Conservation (phyloP, 176 grass and related monocot genomes). For the Alloteropsis semialata region DNA sequence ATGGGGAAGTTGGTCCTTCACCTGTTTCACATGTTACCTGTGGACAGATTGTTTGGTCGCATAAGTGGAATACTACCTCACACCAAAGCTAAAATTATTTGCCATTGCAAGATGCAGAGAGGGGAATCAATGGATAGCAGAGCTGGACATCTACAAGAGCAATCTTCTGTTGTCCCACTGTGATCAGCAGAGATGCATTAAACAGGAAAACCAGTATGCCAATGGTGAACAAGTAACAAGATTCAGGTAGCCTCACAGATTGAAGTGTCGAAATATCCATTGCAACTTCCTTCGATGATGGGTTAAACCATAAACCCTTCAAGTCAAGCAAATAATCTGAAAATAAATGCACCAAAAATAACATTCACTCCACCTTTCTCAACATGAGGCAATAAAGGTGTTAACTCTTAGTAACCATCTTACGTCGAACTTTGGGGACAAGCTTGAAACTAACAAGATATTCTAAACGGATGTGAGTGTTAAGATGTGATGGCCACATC, state of each 20-base stretch:
- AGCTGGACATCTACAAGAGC: neutral
- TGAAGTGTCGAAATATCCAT: slow-evolving; percentile 49
- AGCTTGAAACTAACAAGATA: slow-evolving; percentile 82
- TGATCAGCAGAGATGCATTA: neutral
- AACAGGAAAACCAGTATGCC: neutral
- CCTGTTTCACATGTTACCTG: slow-evolving; percentile 43
- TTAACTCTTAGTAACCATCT: slow-evolving; percentile 34
- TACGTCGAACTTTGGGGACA: slow-evolving; percentile 60
- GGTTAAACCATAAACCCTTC: slow-evolving; percentile 58
- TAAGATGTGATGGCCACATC: slow-evolving; percentile 57
- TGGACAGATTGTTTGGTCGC: slow-evolving; percentile 23
- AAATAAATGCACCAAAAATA: slow-evolving; percentile 38
- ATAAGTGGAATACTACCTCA: slow-evolving; percentile 19
- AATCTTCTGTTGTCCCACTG: slow-evolving; percentile 13
- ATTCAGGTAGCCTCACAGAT: slow-evolving; percentile 54
- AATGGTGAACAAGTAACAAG: neutral
- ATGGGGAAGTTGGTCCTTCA: slow-evolving; percentile 62
- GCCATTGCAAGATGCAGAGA: slow-evolving; percentile 13
- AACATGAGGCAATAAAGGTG: slow-evolving; percentile 23
- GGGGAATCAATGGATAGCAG: neutral
- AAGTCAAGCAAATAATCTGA: slow-evolving; percentile 86
- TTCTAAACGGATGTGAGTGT: slow-evolving; percentile 63
- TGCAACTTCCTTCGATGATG: slow-evolving; percentile 39
- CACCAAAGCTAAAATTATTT: slow-evolving; percentile 13
- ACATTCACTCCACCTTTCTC: slow-evolving; percentile 24